These are phyloP conservation scores for Debaryomycetaceae sp. DNA, from an alignment of 1,139 yeast genomes.

Conservation along the genomic window DNA sequence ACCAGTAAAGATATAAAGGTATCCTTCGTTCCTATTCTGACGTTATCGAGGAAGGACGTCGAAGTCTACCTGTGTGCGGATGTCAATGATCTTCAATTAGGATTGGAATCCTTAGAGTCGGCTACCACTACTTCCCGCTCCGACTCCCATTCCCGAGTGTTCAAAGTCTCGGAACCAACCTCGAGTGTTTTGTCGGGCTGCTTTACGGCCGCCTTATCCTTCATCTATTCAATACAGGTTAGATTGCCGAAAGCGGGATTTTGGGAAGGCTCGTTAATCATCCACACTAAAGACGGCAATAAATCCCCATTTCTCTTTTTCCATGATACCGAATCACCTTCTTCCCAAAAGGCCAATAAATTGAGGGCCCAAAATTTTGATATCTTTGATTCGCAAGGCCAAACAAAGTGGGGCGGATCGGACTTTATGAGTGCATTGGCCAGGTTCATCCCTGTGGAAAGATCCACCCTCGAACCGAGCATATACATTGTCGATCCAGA, in stretches of 20 bases:
- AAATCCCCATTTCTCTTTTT: constrained; percentile 75
- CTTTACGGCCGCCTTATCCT: constrained; percentile 51
- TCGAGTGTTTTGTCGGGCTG: constrained; percentile 45
- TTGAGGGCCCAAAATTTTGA: constrained; percentile 55
- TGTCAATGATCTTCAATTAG: constrained; percentile 18
- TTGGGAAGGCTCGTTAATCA: constrained; percentile 83
- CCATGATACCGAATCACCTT: constrained; percentile 80
- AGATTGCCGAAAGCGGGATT: constrained; percentile 77
- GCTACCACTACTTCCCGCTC: neutral
- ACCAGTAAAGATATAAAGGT: constrained; percentile 49
- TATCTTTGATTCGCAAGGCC: constrained; percentile 57
- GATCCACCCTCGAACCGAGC: constrained; percentile 60
- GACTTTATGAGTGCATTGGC: constrained; percentile 53
- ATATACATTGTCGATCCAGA: constrained; percentile 74
- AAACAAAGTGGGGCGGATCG: constrained; percentile 84
- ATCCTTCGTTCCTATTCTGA: constrained; percentile 68
- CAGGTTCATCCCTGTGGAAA: constrained; percentile 48
- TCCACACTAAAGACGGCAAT: constrained; percentile 62
- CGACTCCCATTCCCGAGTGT: constrained; percentile 8
- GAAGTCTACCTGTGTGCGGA: constrained; percentile 45
- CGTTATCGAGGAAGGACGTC: constrained; percentile 37
- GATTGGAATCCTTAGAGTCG: constrained; percentile 10
- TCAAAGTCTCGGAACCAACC: constrained; percentile 40
- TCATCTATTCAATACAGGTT: constrained; percentile 68
- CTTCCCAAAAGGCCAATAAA: constrained; percentile 54